Evolutionary conservation across 73 alveolate genomes (phyloP), one percentile per base, ranked within the genome.

Genomic region (Paramecium pentaurelia): DNA sequence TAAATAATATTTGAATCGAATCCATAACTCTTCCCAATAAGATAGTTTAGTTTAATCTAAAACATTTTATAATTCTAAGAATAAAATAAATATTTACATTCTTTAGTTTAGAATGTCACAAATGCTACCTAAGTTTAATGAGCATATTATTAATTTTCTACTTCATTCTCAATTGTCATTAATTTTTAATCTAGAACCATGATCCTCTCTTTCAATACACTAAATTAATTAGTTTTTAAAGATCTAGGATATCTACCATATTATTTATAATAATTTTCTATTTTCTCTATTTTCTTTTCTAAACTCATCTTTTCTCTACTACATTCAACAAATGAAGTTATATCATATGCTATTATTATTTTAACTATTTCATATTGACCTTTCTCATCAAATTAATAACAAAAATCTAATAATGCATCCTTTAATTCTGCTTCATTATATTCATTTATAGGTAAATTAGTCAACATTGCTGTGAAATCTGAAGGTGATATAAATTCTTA

Each of bases 371-470:
- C 60, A 7, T 64, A 64, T 64, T 64, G 28, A 2, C 84, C 84
- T 3, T 32, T 64, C 5, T 64, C 84, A 64, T 64, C 84, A 64
- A 64, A 64, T 38, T 4, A 22, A 36, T 38, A 38, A 42, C 58
- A 75, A 75, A 38, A 75, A 16, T 75, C 60, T 16, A 38, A 18
- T 8, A 75, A n/a, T 2, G 88, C 58, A 38, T 75, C 88, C 14
- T 75, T 75, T 75, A 75, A 75, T 75, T 75, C 88, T 75, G 60
- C 37, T 75, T 75, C 88, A 38, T 75, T 42, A 37, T 75, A 75
- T 36, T 75, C 60, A 38, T 36, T 75, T 30, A 14, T 32, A 16
- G 88, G 88, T 37, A 75, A n/a, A 42, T 42, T 42, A 0, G 68
- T 75, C 22, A 75, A n/a, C 88, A 75, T 75, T 11, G 68, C 58